A percentile compares a stretch with the other conserved stretches of the same genome.
These are phyloP conservation scores for Friedmanniomyces endolithicus DNA, from an alignment of 495 filamentous ascomycete species.

Conservation along the genomic window DNA sequence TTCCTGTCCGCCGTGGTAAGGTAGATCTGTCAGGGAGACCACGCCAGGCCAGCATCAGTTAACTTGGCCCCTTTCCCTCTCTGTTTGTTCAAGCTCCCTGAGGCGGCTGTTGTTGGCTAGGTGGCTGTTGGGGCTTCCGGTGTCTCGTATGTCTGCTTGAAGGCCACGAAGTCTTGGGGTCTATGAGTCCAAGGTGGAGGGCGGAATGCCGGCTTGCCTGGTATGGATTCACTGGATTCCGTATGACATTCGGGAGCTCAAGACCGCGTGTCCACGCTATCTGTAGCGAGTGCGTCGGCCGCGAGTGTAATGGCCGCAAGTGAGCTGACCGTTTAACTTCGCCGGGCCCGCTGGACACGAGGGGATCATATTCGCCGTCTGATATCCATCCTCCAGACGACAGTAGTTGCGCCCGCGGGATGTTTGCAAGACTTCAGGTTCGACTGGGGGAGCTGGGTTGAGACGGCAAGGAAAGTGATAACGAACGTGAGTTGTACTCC, in stretches of 20 bases:
- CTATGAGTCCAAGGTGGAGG: no score
- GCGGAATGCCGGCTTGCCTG: no score
- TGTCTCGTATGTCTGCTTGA: no score
- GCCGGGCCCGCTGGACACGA: background rate
- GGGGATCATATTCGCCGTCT: background rate
- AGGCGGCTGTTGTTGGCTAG: no score
- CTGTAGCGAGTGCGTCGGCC: background rate
- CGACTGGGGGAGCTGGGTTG: background rate
- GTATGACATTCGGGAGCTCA: background rate
- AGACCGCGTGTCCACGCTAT: background rate
- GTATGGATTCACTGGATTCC: no score
- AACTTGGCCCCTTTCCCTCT: no score
- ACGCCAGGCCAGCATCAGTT: no score
- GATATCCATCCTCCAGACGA: background rate
- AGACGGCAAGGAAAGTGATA: background rate
- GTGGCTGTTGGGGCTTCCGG: no score
- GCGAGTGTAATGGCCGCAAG: background rate
- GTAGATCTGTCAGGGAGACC: no score
- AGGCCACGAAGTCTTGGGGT: no score
- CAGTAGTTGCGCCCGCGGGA: background rate
- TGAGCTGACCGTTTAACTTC: background rate
- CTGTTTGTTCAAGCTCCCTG: no score
- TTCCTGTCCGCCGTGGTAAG: no score
- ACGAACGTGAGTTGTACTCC: background rate
- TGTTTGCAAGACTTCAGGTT: background rate